A percentile compares a stretch with the other conserved stretches of the same genome.
These are phyloP conservation scores for Xylaria scruposa DNA, from an alignment of 495 filamentous ascomycete genomes.

Conservation along the genomic window DNA sequence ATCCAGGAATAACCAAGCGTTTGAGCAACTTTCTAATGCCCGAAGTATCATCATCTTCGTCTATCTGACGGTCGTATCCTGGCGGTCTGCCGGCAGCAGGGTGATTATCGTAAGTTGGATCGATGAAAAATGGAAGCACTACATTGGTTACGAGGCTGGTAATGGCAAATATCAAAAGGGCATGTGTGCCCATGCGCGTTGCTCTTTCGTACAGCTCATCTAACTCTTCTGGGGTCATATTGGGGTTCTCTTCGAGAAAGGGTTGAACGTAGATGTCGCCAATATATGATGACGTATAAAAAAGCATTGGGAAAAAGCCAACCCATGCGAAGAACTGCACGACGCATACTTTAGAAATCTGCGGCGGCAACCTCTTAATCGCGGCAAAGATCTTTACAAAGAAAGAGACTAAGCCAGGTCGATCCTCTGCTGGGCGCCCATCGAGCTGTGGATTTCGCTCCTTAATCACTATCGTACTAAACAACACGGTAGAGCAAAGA, in stretches of 20 bases:
- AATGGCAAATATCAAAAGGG: conserved; percentile 84
- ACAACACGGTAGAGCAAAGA: conserved; percentile 67
- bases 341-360: conserved; percentile 81
- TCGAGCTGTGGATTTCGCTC: conserved; percentile 83
- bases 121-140: conserved; percentile 80
- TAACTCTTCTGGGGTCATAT: conserved; percentile 76
- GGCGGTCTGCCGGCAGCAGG: conserved; percentile 29
- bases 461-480: conserved; percentile 68
- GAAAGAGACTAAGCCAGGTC: conserved; percentile 74
- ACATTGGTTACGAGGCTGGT: conserved; percentile 80
- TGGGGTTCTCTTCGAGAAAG: conserved; percentile 72
- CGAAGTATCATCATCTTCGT: conserved; percentile 43
- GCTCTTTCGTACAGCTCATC: conserved; percentile 80
- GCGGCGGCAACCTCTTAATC: conserved; percentile 74
- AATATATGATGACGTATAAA: conserved; percentile 91
- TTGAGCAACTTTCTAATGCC: conserved; percentile 54
- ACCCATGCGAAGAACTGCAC: conserved; percentile 93
- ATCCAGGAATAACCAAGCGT: conserved; percentile 71
- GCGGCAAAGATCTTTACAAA: conserved; percentile 79
- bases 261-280: conserved; percentile 89
- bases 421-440: conserved; percentile 60
- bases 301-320: conserved; percentile 94
- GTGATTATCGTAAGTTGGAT: conserved; percentile 69
- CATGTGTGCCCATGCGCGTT: conserved; percentile 82
- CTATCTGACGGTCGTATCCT: conserved; percentile 13